These are phyloP conservation scores for Pulveroboletus sp. DNA, from an alignment of 1,284 basidiomycete genomes.

Conservation along the genomic window DNA sequence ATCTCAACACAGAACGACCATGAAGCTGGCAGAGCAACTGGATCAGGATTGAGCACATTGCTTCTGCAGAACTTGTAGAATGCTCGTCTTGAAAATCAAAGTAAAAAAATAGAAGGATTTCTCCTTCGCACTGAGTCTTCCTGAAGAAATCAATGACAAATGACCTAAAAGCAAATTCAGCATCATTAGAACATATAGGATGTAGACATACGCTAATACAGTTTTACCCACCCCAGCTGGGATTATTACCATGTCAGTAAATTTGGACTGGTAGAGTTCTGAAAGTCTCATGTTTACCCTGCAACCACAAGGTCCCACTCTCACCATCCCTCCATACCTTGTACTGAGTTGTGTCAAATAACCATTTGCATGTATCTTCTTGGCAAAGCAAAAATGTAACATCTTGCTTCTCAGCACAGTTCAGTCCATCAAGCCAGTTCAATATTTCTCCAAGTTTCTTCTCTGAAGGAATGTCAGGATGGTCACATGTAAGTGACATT, in stretches of 20 bases:
- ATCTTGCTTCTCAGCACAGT: no score
- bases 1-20: background rate
- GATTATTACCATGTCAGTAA: background rate
- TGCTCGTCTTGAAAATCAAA: background rate
- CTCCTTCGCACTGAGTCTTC: background rate
- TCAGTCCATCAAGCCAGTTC: no score
- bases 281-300: background rate
- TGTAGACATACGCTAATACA: background rate
- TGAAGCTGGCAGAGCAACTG: slow-evolving; percentile 1
- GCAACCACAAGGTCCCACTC: background rate
- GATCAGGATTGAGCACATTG: background rate
- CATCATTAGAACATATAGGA: background rate
- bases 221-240: background rate
- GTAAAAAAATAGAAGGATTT: slow-evolving; percentile 1
- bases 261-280: background rate
- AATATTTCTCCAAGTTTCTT: no score
- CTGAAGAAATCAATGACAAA: background rate
- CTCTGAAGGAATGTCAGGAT: background rate
- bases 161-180: background rate
- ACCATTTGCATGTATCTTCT: no score
- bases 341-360: background rate
- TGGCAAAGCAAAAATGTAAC: no score
- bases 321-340: background rate
- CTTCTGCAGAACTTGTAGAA: background rate
- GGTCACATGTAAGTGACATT: no score